phyloP scores from a whole-genome alignment of 768 basidiomycete genomes.

The Auricularia auricula-judae region DNA sequence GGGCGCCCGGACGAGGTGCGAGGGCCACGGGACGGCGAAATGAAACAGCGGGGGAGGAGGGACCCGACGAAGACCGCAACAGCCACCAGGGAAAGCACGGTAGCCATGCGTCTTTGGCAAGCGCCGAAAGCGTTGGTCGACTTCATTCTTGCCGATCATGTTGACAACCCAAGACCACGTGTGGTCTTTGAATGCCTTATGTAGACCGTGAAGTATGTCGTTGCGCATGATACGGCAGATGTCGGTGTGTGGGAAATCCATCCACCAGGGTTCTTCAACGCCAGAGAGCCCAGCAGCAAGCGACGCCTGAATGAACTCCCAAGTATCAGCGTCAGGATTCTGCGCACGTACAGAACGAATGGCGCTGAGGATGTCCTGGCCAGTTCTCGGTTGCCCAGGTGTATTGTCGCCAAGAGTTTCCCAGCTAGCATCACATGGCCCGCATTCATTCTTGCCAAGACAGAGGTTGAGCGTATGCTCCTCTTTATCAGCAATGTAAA shows the following conservation, averaged over 20 bases:
- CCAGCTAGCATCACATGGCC: neutral
- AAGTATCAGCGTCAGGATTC: neutral
- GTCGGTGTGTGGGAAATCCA: neutral
- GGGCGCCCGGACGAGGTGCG: too few species aligned
- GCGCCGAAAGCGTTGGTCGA: conserved; percentile 26
- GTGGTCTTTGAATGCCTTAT: conserved; percentile 10
- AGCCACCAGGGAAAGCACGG: conserved; percentile 31
- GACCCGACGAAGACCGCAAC: too few species aligned
- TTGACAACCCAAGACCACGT: conserved; percentile 15
- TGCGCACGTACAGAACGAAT: neutral
- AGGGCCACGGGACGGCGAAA: too few species aligned
- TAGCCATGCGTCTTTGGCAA: conserved; percentile 23
- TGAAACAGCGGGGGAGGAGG: too few species aligned
- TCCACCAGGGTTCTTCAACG: neutral
- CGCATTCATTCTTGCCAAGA: conserved; percentile 1
- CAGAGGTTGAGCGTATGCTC: conserved; percentile 1
- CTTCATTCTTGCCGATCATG: conserved; percentile 15
- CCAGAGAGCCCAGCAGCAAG: conserved; percentile 1
- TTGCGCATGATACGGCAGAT: neutral
- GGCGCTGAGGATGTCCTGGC: neutral
- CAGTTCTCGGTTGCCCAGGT: neutral
- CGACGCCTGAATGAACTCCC: conserved; percentile 2
- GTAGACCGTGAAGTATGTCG: conserved; percentile 3
- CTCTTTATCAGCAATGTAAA: conserved; percentile 2
- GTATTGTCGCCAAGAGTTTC: neutral